These are phyloP conservation scores for Pinus taeda DNA, from an alignment of 75 land plant genomes.

Conservation along the genomic window DNA sequence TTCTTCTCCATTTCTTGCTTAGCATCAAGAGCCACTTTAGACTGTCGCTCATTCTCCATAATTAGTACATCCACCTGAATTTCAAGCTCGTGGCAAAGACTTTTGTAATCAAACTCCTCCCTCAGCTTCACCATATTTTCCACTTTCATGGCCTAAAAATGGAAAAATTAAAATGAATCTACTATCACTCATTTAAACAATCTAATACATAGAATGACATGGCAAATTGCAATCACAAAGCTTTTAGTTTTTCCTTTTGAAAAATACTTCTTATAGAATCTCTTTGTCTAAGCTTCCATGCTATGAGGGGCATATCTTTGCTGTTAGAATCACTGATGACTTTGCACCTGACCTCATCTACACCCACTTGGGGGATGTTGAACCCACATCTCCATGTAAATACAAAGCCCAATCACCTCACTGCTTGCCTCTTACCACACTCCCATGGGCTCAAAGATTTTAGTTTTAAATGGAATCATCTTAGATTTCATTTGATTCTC, in stretches of 20 bases:
- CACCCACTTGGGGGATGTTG: too few relatives aligned
- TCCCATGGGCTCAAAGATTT: too few relatives aligned
- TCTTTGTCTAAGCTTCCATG: too few relatives aligned
- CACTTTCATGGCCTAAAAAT: constrained; percentile 88
- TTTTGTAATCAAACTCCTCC: constrained; percentile 92
- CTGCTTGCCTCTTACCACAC: too few relatives aligned
- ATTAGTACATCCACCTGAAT: constrained; percentile 57
- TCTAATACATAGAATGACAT: neutral
- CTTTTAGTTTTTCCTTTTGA: too few relatives aligned
- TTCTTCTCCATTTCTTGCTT: constrained; percentile 45
- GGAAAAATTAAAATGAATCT: neutral
- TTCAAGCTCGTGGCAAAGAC: constrained; percentile 76
- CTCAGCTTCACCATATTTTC: constrained; percentile 84
- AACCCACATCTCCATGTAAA: too few relatives aligned
- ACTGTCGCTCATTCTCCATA: constrained; percentile 68
- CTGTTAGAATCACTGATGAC: too few relatives aligned
- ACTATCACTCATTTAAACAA: constrained; percentile 1
- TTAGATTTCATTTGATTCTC: neutral
- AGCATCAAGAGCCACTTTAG: constrained; percentile 46
- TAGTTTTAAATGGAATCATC: neutral
- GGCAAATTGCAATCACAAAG: too few relatives aligned
- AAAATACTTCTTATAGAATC: too few relatives aligned
- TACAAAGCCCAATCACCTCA: too few relatives aligned
- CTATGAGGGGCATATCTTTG: too few relatives aligned
- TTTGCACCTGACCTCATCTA: too few relatives aligned